A percentile compares a stretch with the other conserved stretches of the same genome.
Evolutionary conservation across 176 grass and related monocot species (phyloP).

Genomic region (Pontederia paniculata): DNA sequence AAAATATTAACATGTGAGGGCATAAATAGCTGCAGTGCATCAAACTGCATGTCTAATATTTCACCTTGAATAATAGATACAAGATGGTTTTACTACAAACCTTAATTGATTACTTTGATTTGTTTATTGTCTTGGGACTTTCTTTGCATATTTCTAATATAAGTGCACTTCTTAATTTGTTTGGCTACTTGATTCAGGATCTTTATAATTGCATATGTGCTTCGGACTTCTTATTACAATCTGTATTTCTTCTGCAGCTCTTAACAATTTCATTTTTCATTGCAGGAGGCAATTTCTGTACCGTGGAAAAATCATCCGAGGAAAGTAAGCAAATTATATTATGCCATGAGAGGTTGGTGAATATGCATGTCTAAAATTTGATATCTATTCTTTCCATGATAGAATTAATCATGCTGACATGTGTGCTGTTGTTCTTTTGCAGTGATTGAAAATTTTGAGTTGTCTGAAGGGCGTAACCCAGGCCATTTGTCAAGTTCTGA

Average conservation of each 20-base stretch:
- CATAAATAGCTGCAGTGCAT: too few species aligned
- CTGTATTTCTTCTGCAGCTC: neutral
- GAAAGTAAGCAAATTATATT: slow-evolving; percentile 62
- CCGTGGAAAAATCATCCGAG: slow-evolving; percentile 65
- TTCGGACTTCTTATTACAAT: neutral
- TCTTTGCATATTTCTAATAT: too few species aligned
- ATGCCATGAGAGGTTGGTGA: slow-evolving; percentile 65
- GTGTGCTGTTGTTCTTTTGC: slow-evolving; percentile 10
- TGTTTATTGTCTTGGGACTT: too few species aligned
- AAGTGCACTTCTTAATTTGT: too few species aligned
- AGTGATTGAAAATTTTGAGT: slow-evolving; percentile 85
- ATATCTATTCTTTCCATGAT: neutral
- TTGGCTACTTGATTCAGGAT: too few species aligned
- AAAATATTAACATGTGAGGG: too few species aligned
- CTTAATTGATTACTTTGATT: too few species aligned
- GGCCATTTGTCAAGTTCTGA: slow-evolving; percentile 57
- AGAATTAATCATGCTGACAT: neutral
- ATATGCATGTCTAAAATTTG: neutral
- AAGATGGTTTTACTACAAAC: too few species aligned
- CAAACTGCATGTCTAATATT: too few species aligned
- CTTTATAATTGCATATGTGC: too few species aligned
- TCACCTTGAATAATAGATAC: too few species aligned
- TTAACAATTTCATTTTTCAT: neutral
- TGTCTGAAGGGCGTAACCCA: slow-evolving; percentile 37
- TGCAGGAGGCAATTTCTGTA: slow-evolving; percentile 67